Base-by-base conservation (phyloP, 495 filamentous ascomycete genomes). In the Penicillium egyptiacum region DNA sequence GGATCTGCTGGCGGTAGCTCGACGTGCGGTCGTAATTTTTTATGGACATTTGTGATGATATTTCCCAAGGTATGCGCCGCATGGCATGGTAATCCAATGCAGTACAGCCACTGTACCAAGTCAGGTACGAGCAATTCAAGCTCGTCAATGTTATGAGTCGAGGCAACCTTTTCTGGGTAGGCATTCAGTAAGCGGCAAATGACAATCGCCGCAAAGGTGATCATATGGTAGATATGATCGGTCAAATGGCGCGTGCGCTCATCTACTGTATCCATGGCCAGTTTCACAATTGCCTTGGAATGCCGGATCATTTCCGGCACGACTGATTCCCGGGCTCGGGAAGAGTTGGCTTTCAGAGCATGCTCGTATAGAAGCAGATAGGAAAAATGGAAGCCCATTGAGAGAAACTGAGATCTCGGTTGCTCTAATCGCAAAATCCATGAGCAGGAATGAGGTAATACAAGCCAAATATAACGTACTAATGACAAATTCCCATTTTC, bases 151-250 rank as follows among this genome's bases (percentile, higher is more conserved):
- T 74, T 57, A 26, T 74, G 60, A 9, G 59, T 58, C 10, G 56
- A 17, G 1, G 52, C 53, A 0, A 77, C 51, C 20, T 78, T 68
- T 5, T 59, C 50, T 50, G 76, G 75, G 48, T 76, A 75, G 41
- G 14, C 68, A 44, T 65, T 68, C 2, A 76, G 48, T 5, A 79
- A 50, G 28, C 75, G 68, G 26, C 74, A 78, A 2, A 78, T 65
- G 4, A 70, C 67, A 19, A 79, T 70, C 6, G 75, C 74, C 2
- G 75, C 73, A 37, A 78, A 79, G 9, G 75, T 76, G 31, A 78
- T 74, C 66, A 78, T 77, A 58, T 79, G 75, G 55, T 79, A 79
- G n/a, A 78, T 75, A 17, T 78, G 76, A 52, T 79, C 75, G 33
- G 63, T 78, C 14, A 79, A 57, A 57, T 79, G 75, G 14, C 72